Conservation (phyloP, 2,329 filamentous ascomycete genomes). For the Sporothrix variecibatus region DNA sequence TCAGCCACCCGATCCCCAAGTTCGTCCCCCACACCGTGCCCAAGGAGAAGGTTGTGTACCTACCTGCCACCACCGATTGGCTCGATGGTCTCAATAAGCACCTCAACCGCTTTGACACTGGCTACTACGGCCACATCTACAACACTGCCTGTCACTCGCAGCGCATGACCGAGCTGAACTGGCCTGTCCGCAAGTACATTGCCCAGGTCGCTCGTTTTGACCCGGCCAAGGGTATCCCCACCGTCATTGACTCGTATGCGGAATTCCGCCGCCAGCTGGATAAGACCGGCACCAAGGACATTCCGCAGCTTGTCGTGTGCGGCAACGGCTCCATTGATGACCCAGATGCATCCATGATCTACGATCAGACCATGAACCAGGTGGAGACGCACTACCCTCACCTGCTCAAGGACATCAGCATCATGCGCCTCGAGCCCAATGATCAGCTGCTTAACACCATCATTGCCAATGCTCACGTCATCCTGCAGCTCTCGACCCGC, state of each 20-base stretch:
- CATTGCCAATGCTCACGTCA: slow-evolving; percentile 70
- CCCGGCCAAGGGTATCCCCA: slow-evolving; percentile 78
- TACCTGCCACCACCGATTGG: slow-evolving; percentile 83
- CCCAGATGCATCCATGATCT: slow-evolving; percentile 72
- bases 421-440: slow-evolving; percentile 75
- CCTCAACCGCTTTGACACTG: slow-evolving; percentile 68
- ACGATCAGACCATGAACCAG: slow-evolving; percentile 69
- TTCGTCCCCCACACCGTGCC: slow-evolving; percentile 73
- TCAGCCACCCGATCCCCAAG: slow-evolving; percentile 75
- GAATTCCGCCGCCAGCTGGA: slow-evolving; percentile 67
- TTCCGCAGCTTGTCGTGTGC: slow-evolving; percentile 74
- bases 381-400: slow-evolving; percentile 65
- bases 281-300: slow-evolving; percentile 51
- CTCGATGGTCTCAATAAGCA: slow-evolving; percentile 79
- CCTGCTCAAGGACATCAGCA: slow-evolving; percentile 65
- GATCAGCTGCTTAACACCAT: slow-evolving; percentile 80
- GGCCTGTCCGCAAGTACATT: slow-evolving; percentile 69
- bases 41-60: slow-evolving; percentile 66
- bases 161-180: slow-evolving; percentile 60
- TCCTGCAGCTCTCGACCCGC: slow-evolving; percentile 76
- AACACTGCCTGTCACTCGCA: slow-evolving; percentile 61
- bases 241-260: slow-evolving; percentile 74
- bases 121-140: slow-evolving; percentile 76
- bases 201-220: slow-evolving; percentile 81
- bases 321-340: slow-evolving; percentile 82